Conservation (phyloP, 2,329 filamentous ascomycete genomes). For the Penicillium sp. region DNA sequence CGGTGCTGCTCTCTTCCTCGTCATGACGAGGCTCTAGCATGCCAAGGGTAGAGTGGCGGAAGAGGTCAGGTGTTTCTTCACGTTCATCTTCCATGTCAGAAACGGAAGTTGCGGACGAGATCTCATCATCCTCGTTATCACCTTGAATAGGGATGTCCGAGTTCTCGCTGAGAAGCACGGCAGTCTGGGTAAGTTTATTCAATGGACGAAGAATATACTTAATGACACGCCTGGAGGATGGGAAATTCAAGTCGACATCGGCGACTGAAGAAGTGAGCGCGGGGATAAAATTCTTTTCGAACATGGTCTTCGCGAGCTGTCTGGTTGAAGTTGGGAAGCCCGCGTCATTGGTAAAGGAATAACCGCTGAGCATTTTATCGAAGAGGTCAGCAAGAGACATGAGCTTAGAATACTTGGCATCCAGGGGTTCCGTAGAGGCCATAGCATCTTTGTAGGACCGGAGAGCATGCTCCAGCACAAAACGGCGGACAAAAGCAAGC, state of each 20-base stretch:
- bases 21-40: conserved; percentile 86
- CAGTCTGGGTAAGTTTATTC: conserved; percentile 81
- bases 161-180: conserved; percentile 77
- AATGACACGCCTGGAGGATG: conserved; percentile 86
- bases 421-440: conserved; percentile 73
- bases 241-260: conserved; percentile 93
- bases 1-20: conserved; percentile 78
- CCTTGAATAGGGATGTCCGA: conserved; percentile 70
- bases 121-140: conserved; percentile 79
- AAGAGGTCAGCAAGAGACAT: conserved; percentile 88
- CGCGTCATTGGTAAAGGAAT: conserved; percentile 59
- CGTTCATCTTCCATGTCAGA: conserved; percentile 84
- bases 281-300: conserved; percentile 92
- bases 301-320: conserved; percentile 92
- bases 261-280: conserved; percentile 88
- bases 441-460: conserved; percentile 90
- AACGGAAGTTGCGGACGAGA: conserved; percentile 81
- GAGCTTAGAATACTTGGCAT: conserved; percentile 83
- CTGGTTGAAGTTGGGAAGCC: conserved; percentile 63
- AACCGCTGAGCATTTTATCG: conserved; percentile 83
- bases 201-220: conserved; percentile 94
- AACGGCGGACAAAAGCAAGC: conserved; percentile 87
- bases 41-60: conserved; percentile 91
- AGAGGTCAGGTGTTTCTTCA: conserved; percentile 94
- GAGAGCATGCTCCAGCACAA: conserved; percentile 89